phyloP scores from a whole-genome alignment of 805 yeast genomes.

The Pichia occidentalis region DNA sequence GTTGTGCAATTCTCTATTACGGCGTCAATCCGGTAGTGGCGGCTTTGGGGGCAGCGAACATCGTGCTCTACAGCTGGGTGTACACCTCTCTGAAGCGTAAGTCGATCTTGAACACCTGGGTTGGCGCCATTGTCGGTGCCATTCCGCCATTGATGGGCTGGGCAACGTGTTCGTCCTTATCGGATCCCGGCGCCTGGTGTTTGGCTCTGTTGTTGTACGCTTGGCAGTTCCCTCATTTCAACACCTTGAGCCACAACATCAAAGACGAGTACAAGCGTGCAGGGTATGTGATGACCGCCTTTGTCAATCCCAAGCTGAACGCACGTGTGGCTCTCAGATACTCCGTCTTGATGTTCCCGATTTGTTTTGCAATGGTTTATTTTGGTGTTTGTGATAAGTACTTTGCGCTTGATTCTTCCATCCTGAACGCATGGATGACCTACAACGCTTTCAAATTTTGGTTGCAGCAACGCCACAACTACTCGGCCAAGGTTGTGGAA shows the following conservation, averaged over 20 bases:
- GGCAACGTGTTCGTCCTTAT: slow-evolving; percentile 81
- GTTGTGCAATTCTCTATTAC: slow-evolving; percentile 56
- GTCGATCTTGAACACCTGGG: slow-evolving; percentile 91
- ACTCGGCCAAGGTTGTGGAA: slow-evolving; percentile 32
- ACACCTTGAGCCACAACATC: slow-evolving; percentile 81
- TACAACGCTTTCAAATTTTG: slow-evolving; percentile 77
- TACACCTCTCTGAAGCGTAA: slow-evolving; percentile 86
- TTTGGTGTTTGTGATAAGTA: slow-evolving; percentile 76
- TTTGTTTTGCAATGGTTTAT: slow-evolving; percentile 77
- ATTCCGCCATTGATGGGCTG: slow-evolving; percentile 99
- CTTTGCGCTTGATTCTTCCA: slow-evolving; percentile 73
- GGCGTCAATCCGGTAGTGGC: slow-evolving; percentile 91
- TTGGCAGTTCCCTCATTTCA: slow-evolving; percentile 99
- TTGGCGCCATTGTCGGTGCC: slow-evolving; percentile 98
- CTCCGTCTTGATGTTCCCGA: slow-evolving; percentile 87
- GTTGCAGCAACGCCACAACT: slow-evolving; percentile 67
- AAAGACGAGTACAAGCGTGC: slow-evolving; percentile 85
- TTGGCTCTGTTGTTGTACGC: slow-evolving; percentile 84
- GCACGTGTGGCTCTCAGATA: slow-evolving; percentile 92
- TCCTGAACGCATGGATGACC: slow-evolving; percentile 82
- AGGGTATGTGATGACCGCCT: slow-evolving; percentile 97
- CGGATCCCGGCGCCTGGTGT: slow-evolving; percentile 93
- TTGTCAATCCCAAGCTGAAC: slow-evolving; percentile 82
- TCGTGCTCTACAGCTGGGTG: slow-evolving; percentile 78
- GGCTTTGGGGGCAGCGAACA: slow-evolving; percentile 69